Evolutionary conservation across 2,329 filamentous ascomycete genomes (phyloP), one percentile per base, ranked within the genome.

Genomic region (Periconia macrospinosa): DNA sequence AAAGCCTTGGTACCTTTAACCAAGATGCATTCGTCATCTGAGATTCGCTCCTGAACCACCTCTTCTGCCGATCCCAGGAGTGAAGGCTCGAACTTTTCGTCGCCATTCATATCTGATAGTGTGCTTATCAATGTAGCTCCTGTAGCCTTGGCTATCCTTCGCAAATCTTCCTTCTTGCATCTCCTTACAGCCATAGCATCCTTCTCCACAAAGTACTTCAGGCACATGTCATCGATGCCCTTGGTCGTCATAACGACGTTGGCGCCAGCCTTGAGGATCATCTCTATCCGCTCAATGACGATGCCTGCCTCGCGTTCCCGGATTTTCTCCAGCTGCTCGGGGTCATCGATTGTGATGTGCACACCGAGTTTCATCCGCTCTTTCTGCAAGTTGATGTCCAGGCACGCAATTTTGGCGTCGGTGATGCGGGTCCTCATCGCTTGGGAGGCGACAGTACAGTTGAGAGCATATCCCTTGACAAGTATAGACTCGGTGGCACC

Each of bases 291-390:
- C 73, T 99, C 94, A 56, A 96, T 84, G 45, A 99, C 86, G 79
- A 99, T 96, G 66, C 91, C 91, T 17, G 92, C 86, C 76, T 99
- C 94, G 50, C 94, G 86, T 67, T 94, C 87, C 56, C 94, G 87
- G 68, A 99, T 99, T 83, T 97, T 92, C 81, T 99, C 94, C 47
- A 99, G 83, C 76, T 99, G 94, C 73, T 95, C 88, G 46, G 94
- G 94, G 73, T 99, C 94, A 66, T 99, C 94, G 61, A 99, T 90
- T 13, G 94, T 97, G 69, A 99, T 96, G 77, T 99, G 93, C 56
- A 99, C 94, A 63, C 94, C 94, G 54, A 99, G 81, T 84, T 99
- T 97, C 94, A 99, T 97, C 65, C 93, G 86, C 82, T 97, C 93
- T 81, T 99, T 99, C 73, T 97, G 93, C 68, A 99, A 76, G 78